phyloP scores from a whole-genome alignment of 176 grass and related monocot genomes.

The Avena eriantha region DNA sequence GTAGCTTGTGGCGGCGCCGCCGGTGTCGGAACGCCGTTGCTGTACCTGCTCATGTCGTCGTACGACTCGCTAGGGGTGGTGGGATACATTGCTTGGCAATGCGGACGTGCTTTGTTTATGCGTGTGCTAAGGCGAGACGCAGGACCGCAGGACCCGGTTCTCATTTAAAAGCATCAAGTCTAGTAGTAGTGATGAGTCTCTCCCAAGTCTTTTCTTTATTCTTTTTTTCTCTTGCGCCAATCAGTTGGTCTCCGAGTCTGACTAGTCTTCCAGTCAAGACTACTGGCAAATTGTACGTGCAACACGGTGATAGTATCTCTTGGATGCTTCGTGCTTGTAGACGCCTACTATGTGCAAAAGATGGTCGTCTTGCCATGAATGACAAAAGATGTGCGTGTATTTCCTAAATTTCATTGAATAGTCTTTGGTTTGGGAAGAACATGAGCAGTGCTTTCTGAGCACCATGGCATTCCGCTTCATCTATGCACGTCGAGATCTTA shows the following conservation, averaged over 20 bases:
- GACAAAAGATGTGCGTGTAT: background rate
- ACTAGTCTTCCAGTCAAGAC: background rate
- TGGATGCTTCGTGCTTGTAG: background rate
- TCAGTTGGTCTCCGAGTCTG: background rate
- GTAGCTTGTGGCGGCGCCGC: constrained; percentile 51
- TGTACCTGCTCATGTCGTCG: constrained; percentile 34
- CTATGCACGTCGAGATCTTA: background rate
- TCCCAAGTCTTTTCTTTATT: background rate
- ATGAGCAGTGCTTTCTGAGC: background rate
- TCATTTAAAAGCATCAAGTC: constrained; percentile 4
- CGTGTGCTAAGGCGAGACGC: background rate
- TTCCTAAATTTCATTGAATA: background rate
- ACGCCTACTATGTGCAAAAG: background rate
- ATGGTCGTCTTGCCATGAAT: background rate
- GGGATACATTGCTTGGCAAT: constrained; percentile 66
- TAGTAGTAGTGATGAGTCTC: background rate
- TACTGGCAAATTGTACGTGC: background rate
- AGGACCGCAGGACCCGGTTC: background rate
- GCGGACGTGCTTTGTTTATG: background rate
- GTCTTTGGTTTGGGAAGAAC: background rate
- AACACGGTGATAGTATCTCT: background rate
- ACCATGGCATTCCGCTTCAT: background rate
- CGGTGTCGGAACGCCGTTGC: constrained; percentile 34
- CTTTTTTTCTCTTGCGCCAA: background rate
- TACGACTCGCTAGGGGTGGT: constrained; percentile 46